Evolutionary conservation across 2,329 filamentous ascomycete genomes (phyloP).

Genomic region (Celoporthe dispersa): DNA sequence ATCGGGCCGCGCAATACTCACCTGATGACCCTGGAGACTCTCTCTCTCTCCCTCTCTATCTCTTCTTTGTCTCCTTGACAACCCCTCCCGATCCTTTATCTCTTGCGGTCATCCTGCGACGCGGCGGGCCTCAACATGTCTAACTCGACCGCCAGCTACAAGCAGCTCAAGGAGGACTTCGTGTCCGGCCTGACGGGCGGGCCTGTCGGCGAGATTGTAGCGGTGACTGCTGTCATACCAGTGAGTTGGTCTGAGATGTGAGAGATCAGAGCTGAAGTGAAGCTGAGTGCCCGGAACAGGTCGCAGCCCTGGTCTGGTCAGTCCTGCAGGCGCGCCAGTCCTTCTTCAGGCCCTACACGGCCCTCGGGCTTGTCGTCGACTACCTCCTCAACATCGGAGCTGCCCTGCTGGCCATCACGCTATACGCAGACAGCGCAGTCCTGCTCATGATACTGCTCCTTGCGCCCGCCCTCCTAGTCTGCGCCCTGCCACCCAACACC

Average conservation of each 20-base stretch:
- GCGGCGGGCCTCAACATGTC: slow-evolving; percentile 32
- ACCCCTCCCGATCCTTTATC: not conserved
- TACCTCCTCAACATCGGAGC: slow-evolving; percentile 85
- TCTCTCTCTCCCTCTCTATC: too few relatives aligned
- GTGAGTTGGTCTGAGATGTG: slow-evolving; percentile 56
- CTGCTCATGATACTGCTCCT: slow-evolving; percentile 77
- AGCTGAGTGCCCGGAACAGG: slow-evolving; percentile 51
- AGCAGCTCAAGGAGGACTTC: slow-evolving; percentile 91
- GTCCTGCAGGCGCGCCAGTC: slow-evolving; percentile 81
- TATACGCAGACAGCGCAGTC: slow-evolving; percentile 77
- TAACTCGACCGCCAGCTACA: slow-evolving; percentile 67
- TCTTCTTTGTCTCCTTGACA: not conserved
- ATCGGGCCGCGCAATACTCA: slow-evolving; percentile 27
- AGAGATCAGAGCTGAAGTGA: slow-evolving; percentile 3
- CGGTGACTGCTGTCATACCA: slow-evolving; percentile 81
- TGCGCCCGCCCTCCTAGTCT: slow-evolving; percentile 69
- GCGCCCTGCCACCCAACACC: slow-evolving; percentile 53
- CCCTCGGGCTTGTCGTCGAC: slow-evolving; percentile 73
- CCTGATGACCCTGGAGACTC: slow-evolving; percentile 10
- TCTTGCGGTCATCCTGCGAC: slow-evolving; percentile 21
- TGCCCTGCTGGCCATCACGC: slow-evolving; percentile 81
- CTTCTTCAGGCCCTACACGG: slow-evolving; percentile 79
- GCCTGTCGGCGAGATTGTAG: slow-evolving; percentile 81
- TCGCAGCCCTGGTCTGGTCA: slow-evolving; percentile 85
- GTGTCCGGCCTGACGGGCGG: slow-evolving; percentile 91